phyloP scores from a whole-genome alignment of 192 early-diverging fungal species.

The Jimgerdemannia flammicorona region DNA sequence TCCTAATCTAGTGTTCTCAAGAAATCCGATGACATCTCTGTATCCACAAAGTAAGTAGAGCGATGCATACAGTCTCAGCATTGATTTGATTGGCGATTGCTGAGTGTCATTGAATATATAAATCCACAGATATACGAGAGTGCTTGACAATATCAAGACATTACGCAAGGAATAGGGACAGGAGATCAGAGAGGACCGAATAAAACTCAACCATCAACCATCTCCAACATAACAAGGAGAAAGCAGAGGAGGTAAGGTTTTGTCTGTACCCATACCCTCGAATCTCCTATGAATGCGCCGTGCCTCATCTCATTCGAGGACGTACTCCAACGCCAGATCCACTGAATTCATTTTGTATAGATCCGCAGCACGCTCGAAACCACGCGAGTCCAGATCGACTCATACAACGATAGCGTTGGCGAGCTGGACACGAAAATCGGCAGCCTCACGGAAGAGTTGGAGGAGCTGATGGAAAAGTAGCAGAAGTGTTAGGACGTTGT shows the following conservation, averaged over 20 bases:
- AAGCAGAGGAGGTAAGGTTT: conserved; percentile 59
- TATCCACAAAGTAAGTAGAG: conserved; percentile 64
- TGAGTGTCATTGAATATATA: background rate
- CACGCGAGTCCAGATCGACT: too few relatives aligned
- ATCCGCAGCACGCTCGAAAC: too few relatives aligned
- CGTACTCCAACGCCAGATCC: background rate
- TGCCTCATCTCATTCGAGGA: background rate
- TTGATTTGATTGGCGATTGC: background rate
- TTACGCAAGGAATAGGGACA: conserved; percentile 66
- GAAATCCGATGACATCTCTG: conserved; percentile 87
- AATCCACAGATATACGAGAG: conserved; percentile 77
- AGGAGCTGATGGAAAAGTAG: too few relatives aligned
- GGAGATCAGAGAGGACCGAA: conserved; percentile 59
- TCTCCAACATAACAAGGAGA: conserved; percentile 63
- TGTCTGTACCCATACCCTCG: background rate
- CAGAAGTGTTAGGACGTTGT: too few relatives aligned
- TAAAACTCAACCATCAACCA: conserved; percentile 66
- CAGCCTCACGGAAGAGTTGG: too few relatives aligned
- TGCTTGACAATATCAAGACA: conserved; percentile 75
- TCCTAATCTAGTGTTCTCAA: too few relatives aligned
- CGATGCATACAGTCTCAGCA: too few relatives aligned
- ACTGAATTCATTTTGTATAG: too few relatives aligned
- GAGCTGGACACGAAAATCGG: too few relatives aligned
- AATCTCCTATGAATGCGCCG: conserved; percentile 17
- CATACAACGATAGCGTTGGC: too few relatives aligned